Evolutionary conservation across 2,329 filamentous ascomycete species (phyloP).

Genomic region (Aciculosporium take): DNA sequence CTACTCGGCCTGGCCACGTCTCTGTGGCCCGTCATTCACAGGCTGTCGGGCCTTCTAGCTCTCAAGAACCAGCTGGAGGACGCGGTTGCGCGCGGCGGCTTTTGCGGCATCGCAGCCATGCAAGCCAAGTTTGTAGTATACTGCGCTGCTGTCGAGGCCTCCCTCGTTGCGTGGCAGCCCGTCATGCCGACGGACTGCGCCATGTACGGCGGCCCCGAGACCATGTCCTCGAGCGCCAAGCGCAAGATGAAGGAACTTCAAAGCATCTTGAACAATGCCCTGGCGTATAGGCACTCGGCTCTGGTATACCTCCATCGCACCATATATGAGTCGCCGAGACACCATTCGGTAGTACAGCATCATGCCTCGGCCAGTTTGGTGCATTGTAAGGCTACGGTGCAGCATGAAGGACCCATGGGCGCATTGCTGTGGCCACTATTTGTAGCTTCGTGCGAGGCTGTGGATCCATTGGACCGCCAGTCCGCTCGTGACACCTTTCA

Average conservation of each 20-base stretch:
- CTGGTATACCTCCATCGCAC: constrained; percentile 44
- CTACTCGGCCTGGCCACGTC: constrained; percentile 48
- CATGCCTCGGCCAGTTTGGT: constrained; percentile 35
- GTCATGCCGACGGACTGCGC: constrained; percentile 26
- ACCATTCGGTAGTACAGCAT: constrained; percentile 36
- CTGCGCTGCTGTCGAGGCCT: constrained; percentile 39
- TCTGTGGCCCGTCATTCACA: constrained; percentile 49
- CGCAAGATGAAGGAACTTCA: constrained; percentile 30
- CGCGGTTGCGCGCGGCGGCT: constrained; percentile 26
- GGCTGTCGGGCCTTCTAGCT: constrained; percentile 39
- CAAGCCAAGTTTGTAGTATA: constrained; percentile 36
- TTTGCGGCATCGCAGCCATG: constrained; percentile 31
- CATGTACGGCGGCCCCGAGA: background rate
- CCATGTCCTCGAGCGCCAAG: constrained; percentile 1
- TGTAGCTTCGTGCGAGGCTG: constrained; percentile 46
- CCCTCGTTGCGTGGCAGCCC: constrained; percentile 42
- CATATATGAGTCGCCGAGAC: constrained; percentile 33
- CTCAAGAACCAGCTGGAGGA: constrained; percentile 37
- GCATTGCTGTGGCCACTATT: constrained; percentile 52
- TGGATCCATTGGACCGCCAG: constrained; percentile 31
- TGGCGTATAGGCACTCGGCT: constrained; percentile 44
- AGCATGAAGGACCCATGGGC: constrained; percentile 44
- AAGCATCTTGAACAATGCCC: constrained; percentile 43
- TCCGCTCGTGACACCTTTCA: constrained; percentile 37
- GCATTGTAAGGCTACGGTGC: constrained; percentile 41